Evolutionary conservation across 345 rosid species (phyloP).

Genomic region (Citrus reticulata): DNA sequence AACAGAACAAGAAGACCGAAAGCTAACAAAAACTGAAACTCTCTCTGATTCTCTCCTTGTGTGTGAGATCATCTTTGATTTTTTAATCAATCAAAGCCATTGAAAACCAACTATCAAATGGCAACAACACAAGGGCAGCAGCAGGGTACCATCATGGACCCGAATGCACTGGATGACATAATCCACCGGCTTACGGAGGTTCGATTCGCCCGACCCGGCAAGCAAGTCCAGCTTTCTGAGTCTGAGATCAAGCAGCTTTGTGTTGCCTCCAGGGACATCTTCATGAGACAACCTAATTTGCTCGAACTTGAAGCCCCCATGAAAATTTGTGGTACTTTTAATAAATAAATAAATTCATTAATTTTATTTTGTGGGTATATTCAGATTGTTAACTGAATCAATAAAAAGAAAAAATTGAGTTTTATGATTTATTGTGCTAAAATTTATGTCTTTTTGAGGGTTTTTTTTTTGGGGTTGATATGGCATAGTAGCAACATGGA

Average conservation of each 20-base stretch:
- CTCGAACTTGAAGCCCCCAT: conserved; percentile 97
- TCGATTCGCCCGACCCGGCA: conserved; percentile 83
- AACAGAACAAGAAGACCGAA: background rate
- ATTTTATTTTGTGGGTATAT: background rate
- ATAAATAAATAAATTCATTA: too few relatives aligned
- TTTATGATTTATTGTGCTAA: background rate
- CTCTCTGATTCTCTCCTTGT: too few relatives aligned
- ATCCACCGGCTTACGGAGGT: conserved; percentile 82
- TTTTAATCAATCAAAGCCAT: too few relatives aligned
- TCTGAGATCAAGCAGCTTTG: conserved; percentile 92
- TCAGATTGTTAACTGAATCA: background rate
- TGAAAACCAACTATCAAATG: conserved; percentile 28
- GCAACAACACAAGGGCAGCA: conserved; percentile 47
- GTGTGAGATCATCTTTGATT: too few relatives aligned
- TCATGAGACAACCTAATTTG: conserved; percentile 77
- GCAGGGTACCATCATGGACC: conserved; percentile 47
- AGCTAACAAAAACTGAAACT: background rate
- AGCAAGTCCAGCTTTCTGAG: conserved; percentile 92
- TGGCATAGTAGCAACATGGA: background rate
- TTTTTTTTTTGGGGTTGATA: background rate
- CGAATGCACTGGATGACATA: conserved; percentile 68
- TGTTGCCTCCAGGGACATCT: conserved; percentile 67
- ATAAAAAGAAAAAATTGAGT: background rate
- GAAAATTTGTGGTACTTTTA: conserved; percentile 75
- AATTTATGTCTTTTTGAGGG: background rate